phyloP scores from a whole-genome alignment of 2,329 filamentous ascomycete genomes.

The Penicillium sp. region DNA sequence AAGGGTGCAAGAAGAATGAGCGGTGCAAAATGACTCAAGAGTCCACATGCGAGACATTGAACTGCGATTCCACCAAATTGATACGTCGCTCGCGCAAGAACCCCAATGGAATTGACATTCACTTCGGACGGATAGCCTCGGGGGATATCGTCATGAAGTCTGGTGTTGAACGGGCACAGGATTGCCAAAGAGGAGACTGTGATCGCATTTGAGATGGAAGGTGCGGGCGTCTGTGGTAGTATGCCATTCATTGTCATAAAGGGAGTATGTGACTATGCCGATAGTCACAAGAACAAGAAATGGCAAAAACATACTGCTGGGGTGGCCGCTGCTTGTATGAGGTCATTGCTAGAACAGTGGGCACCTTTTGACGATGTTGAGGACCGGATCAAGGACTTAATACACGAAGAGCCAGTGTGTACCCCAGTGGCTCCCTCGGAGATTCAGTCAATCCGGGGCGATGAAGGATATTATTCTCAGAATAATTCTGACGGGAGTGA shows the following conservation, averaged over 20 bases:
- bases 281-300: conserved; percentile 42
- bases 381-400: too few relatives aligned
- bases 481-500: not conserved
- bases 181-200: conserved; percentile 26
- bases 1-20: not conserved
- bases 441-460: not conserved
- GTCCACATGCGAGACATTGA: conserved; percentile 7
- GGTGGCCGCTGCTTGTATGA: conserved; percentile 40
- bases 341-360: conserved; percentile 8
- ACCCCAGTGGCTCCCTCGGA: too few relatives aligned
- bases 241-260: conserved; percentile 34
- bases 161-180: conserved; percentile 30
- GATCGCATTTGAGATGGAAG: conserved; percentile 41
- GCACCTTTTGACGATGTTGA: not conserved
- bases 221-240: conserved; percentile 37
- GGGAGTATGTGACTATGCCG: conserved; percentile 46
- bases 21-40: conserved; percentile 5
- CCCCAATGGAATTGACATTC: conserved; percentile 17
- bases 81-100: not conserved
- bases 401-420: too few relatives aligned
- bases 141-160: conserved; percentile 43
- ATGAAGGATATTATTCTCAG: not conserved
- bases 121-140: conserved; percentile 38
- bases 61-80: conserved; percentile 4
- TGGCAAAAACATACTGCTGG: conserved; percentile 47